A percentile compares a stretch with the other conserved stretches of the same genome.
Evolutionary conservation across 2,329 filamentous ascomycete genomes (phyloP).

Genomic region (Phoma sp.): DNA sequence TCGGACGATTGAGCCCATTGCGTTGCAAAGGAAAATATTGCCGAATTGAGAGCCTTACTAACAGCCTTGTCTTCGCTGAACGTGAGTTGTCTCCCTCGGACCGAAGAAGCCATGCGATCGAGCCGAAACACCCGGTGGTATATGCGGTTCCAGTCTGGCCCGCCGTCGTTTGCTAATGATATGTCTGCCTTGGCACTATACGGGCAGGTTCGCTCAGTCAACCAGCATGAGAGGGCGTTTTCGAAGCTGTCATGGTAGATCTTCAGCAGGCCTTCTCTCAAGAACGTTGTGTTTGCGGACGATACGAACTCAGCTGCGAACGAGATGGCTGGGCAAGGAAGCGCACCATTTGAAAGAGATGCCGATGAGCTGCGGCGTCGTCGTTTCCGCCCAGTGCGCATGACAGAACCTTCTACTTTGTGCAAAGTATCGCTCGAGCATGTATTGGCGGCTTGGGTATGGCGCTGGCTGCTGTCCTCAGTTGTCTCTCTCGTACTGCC

Average conservation of each 20-base stretch:
- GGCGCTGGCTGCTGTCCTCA: not conserved
- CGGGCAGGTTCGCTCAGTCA: conserved; percentile 61
- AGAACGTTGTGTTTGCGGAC: conserved; percentile 47
- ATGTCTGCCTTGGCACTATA: conserved; percentile 49
- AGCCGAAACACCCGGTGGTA: conserved; percentile 58
- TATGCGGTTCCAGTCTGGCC: conserved; percentile 58
- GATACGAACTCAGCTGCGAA: conserved; percentile 40
- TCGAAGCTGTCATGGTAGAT: conserved; percentile 64
- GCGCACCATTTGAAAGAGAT: conserved; percentile 26
- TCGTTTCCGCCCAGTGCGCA: conserved; percentile 30
- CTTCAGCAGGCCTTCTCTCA: conserved; percentile 54
- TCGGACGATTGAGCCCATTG: conserved; percentile 53
- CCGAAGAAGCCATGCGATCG: conserved; percentile 53
- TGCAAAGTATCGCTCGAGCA: conserved; percentile 2
- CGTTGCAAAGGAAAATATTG: conserved; percentile 61
- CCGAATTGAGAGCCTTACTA: conserved; percentile 55
- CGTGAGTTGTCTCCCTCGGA: conserved; percentile 52
- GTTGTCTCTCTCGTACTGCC: conserved; percentile 24
- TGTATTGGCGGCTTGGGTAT: not conserved
- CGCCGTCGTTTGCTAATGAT: conserved; percentile 43
- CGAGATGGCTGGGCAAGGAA: conserved; percentile 28
- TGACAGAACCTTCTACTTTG: conserved; percentile 15
- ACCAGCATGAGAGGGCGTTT: conserved; percentile 61
- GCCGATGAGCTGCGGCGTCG: conserved; percentile 32
- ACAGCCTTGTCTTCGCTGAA: conserved; percentile 53